These are phyloP conservation scores for Jackrogersella multiformis DNA, from an alignment of 495 filamentous ascomycete genomes.

Conservation along the genomic window DNA sequence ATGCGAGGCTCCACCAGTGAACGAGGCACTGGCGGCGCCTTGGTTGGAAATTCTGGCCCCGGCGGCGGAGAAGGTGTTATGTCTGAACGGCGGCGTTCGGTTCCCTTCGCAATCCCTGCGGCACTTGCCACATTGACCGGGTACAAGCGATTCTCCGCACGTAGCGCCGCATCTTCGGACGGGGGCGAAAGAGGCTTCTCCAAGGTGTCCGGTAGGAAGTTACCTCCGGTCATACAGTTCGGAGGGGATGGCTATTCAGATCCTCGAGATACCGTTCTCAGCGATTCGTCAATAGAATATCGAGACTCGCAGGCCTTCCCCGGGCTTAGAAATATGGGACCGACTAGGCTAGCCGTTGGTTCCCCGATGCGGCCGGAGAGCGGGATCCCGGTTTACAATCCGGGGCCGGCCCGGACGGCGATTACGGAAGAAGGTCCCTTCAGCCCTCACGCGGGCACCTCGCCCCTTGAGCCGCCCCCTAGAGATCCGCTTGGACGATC, in stretches of 20 bases:
- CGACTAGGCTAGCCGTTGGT: slow-evolving; percentile 52
- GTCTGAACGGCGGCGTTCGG: slow-evolving; percentile 57
- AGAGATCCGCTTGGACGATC: slow-evolving; percentile 55
- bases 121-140: slow-evolving; percentile 61
- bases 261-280: slow-evolving; percentile 56
- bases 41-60: slow-evolving; percentile 34
- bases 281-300: slow-evolving; percentile 59
- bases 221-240: slow-evolving; percentile 73
- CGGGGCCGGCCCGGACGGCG: slow-evolving; percentile 56
- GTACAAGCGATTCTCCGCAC: slow-evolving; percentile 57
- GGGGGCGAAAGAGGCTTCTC: slow-evolving; percentile 62
- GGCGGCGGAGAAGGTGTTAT: slow-evolving; percentile 49
- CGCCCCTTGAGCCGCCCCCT: slow-evolving; percentile 35
- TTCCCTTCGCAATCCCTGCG: slow-evolving; percentile 64
- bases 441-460: slow-evolving; percentile 44
- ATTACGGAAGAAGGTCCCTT: slow-evolving; percentile 55
- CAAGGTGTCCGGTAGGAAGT: slow-evolving; percentile 73
- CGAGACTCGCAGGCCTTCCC: slow-evolving; percentile 58
- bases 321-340: slow-evolving; percentile 43
- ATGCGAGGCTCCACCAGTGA: slow-evolving; percentile 46
- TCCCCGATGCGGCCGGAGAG: slow-evolving; percentile 60
- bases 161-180: slow-evolving; percentile 52
- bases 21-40: slow-evolving; percentile 43
- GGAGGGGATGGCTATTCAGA: slow-evolving; percentile 78
- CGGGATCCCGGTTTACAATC: slow-evolving; percentile 54